phyloP scores from a whole-genome alignment of 768 basidiomycete species.

The Mycena olivaceomarginata region DNA sequence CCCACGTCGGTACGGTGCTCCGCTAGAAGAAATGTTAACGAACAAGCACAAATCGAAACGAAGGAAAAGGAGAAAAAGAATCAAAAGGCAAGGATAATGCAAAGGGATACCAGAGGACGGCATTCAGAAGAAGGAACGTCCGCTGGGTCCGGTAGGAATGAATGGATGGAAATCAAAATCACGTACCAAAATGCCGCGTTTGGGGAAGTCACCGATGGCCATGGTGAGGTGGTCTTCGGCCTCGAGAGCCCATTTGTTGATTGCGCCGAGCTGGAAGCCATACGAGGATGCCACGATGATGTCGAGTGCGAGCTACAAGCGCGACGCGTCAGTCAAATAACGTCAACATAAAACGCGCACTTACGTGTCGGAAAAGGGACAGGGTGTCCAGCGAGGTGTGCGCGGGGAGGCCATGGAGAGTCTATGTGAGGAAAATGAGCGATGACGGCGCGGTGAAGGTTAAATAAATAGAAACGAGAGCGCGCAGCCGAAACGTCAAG shows the following conservation, averaged over 20 bases:
- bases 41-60: not conserved
- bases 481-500: constrained; percentile 41
- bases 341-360: not conserved
- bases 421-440: constrained; percentile 57
- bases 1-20: constrained; percentile 80
- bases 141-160: constrained; percentile 37
- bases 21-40: constrained; percentile 63
- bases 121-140: constrained; percentile 24
- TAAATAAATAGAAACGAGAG: constrained; percentile 3
- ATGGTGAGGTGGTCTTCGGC: constrained; percentile 81
- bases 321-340: constrained; percentile 5
- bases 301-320: constrained; percentile 77
- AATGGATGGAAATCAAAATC: constrained; percentile 31
- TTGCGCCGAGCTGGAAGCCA: constrained; percentile 83
- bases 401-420: constrained; percentile 74
- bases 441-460: constrained; percentile 3
- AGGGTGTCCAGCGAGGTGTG: constrained; percentile 81
- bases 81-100: not conserved
- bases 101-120: not conserved
- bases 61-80: not conserved
- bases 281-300: constrained; percentile 81
- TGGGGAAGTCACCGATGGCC: constrained; percentile 88
- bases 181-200: constrained; percentile 80
- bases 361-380: constrained; percentile 78
- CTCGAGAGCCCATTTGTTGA: constrained; percentile 81